Percentiles rank a stretch among this genome's conserved stretches.
Evolutionary conservation across 441 rosid species (phyloP).

Genomic region (Populus hybrid): DNA sequence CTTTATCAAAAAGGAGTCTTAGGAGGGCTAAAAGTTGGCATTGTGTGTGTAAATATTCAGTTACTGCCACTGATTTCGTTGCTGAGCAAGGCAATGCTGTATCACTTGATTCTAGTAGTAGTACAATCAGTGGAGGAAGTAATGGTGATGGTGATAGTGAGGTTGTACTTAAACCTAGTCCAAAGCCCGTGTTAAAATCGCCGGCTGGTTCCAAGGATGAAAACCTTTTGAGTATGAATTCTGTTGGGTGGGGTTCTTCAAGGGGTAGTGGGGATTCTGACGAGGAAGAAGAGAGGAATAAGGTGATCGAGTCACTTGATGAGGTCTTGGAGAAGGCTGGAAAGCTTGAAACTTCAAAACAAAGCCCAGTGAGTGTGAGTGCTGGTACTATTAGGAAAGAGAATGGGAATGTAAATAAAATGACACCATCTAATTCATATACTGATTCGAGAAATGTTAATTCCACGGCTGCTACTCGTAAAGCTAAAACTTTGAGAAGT

Average conservation of each 20-base stretch:
- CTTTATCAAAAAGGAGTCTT: slow-evolving; percentile 47
- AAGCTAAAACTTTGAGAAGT: slow-evolving; percentile 71
- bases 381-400: slow-evolving; percentile 26
- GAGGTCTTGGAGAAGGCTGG: slow-evolving; percentile 92
- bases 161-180: slow-evolving; percentile 69
- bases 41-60: slow-evolving; percentile 58
- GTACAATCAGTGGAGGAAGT: slow-evolving; percentile 42
- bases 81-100: slow-evolving; percentile 59
- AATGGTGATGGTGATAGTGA: slow-evolving; percentile 26
- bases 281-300: slow-evolving; percentile 46
- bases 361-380: slow-evolving; percentile 9
- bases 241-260: slow-evolving; percentile 28
- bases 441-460: slow-evolving; percentile 31
- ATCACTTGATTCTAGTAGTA: slow-evolving; percentile 26
- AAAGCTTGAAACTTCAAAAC: slow-evolving; percentile 57
- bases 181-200: slow-evolving; percentile 67
- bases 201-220: slow-evolving; percentile 32
- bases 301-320: slow-evolving; percentile 79
- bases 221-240: slow-evolving; percentile 30
- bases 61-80: slow-evolving; percentile 65
- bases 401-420: slow-evolving; percentile 36
- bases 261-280: slow-evolving; percentile 28
- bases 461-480: slow-evolving; percentile 32
- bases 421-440: slow-evolving; percentile 27
- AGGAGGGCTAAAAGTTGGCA: slow-evolving; percentile 57